These are phyloP conservation scores for Cutaneotrichosporon curvatum DNA, from an alignment of 1,284 basidiomycete species.

Conservation along the genomic window DNA sequence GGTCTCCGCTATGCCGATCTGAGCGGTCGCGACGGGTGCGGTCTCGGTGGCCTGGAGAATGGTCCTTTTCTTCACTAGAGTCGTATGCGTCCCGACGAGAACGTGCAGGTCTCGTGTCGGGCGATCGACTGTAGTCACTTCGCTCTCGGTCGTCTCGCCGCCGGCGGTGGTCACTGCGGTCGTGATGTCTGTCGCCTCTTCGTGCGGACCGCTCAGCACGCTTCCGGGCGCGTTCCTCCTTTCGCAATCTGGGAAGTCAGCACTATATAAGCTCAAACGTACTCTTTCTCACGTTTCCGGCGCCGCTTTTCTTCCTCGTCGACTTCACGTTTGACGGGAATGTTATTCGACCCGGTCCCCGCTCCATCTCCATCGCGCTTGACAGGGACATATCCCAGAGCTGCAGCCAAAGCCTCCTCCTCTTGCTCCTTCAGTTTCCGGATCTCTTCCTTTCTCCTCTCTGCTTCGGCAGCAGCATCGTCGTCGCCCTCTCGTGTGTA, in stretches of 20 bases:
- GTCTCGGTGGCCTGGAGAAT: too few species aligned
- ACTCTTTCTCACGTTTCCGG: slow-evolving; percentile 40
- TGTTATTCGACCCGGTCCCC: slow-evolving; percentile 31
- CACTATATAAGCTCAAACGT: slow-evolving; percentile 25
- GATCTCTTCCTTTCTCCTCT: slow-evolving; percentile 55
- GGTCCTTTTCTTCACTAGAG: too few species aligned
- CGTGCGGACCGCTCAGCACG: slow-evolving; percentile 19
- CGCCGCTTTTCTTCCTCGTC: slow-evolving; percentile 38
- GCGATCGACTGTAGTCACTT: background rate
- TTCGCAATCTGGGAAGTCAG: slow-evolving; percentile 24
- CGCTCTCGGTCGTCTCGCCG: slow-evolving; percentile 17
- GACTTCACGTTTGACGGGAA: slow-evolving; percentile 29
- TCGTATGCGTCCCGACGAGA: too few species aligned
- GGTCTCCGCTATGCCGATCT: too few species aligned
- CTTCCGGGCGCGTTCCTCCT: slow-evolving; percentile 39
- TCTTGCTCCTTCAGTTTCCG: slow-evolving; percentile 73
- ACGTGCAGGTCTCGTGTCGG: too few species aligned
- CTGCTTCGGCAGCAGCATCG: slow-evolving; percentile 47
- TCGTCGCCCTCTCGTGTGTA: slow-evolving; percentile 60
- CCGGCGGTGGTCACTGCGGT: background rate
- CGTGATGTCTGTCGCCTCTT: background rate
- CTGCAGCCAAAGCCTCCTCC: slow-evolving; percentile 72
- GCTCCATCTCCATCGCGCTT: slow-evolving; percentile 16
- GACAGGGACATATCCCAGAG: slow-evolving; percentile 53
- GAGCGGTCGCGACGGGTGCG: too few species aligned